Evolutionary conservation across 2,329 filamentous ascomycete genomes (phyloP).

Genomic region (Trichoderma hamatum): DNA sequence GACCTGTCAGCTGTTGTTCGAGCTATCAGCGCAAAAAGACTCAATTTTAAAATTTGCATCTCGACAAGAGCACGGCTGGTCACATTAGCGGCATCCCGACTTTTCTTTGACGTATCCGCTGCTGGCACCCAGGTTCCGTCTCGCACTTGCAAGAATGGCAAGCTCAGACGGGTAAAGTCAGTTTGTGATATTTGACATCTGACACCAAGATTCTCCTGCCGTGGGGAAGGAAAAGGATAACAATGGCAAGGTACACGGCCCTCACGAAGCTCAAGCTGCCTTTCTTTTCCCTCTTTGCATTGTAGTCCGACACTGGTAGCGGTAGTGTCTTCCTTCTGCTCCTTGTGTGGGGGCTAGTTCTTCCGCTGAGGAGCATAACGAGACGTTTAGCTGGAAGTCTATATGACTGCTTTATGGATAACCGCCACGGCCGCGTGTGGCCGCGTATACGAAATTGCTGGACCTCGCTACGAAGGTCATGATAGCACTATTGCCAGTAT

Average conservation of each 20-base stretch:
- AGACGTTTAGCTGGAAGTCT: not conserved
- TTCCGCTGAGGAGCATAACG: not conserved
- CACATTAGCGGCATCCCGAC: not conserved
- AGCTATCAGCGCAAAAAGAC: slow-evolving; percentile 4
- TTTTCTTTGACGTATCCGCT: not conserved
- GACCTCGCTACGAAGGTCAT: not conserved
- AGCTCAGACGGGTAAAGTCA: not conserved
- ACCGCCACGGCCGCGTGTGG: slow-evolving; percentile 14
- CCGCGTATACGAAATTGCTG: slow-evolving; percentile 4
- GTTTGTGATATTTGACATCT: slow-evolving; percentile 18
- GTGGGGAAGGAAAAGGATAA: not conserved
- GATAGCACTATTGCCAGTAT: not conserved
- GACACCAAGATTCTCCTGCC: not conserved
- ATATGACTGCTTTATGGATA: slow-evolving; percentile 7
- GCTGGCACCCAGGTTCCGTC: not conserved
- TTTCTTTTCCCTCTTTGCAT: not conserved
- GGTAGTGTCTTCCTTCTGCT: not conserved
- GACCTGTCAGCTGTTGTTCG: slow-evolving; percentile 16
- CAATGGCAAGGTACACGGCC: slow-evolving; percentile 1
- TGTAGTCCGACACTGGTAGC: not conserved
- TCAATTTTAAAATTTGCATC: slow-evolving; percentile 18
- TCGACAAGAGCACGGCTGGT: slow-evolving; percentile 13
- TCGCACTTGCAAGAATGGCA: not conserved
- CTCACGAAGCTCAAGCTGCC: not conserved
- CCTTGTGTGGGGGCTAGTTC: not conserved